Percentiles rank a stretch among this genome's conserved stretches.
phyloP scores from a whole-genome alignment of 169 alveolate species.

The Perkinsus chesapeaki region DNA sequence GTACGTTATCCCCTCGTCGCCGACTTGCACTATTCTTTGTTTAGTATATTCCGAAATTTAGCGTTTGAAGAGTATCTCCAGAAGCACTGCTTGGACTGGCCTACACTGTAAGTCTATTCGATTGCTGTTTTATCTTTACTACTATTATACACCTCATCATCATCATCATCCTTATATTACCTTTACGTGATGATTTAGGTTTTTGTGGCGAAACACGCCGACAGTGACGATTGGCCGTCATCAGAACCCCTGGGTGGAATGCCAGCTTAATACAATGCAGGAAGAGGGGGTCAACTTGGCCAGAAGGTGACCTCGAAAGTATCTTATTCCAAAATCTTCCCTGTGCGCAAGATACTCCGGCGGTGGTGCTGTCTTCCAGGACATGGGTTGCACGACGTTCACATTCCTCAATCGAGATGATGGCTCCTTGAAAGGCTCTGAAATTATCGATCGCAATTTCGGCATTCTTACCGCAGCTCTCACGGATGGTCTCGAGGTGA shows the following conservation, averaged over 20 bases:
- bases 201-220: not conserved
- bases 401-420: not conserved
- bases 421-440: not conserved
- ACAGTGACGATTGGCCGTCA: conserved; percentile 8
- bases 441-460: not conserved
- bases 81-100: not conserved
- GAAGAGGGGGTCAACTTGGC: not conserved
- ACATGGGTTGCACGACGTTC: not conserved
- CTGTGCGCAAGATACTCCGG: not conserved
- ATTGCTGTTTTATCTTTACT: not conserved
- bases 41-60: not conserved
- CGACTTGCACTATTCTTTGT: not conserved
- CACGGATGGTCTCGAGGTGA: not conserved
- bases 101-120: not conserved
- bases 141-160: not conserved
- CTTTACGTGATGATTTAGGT: not conserved
- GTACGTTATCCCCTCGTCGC: too few relatives aligned
- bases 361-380: conserved; percentile 11
- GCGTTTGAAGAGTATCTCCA: not conserved
- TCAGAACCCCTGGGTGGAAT: conserved; percentile 10
- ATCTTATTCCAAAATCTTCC: not conserved
- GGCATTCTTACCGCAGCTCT: not conserved
- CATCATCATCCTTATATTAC: not conserved
- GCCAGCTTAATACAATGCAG: not conserved
- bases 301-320: not conserved